Conservation (phyloP, 495 filamentous ascomycete genomes). For the Talaromyces nanjingensis region DNA sequence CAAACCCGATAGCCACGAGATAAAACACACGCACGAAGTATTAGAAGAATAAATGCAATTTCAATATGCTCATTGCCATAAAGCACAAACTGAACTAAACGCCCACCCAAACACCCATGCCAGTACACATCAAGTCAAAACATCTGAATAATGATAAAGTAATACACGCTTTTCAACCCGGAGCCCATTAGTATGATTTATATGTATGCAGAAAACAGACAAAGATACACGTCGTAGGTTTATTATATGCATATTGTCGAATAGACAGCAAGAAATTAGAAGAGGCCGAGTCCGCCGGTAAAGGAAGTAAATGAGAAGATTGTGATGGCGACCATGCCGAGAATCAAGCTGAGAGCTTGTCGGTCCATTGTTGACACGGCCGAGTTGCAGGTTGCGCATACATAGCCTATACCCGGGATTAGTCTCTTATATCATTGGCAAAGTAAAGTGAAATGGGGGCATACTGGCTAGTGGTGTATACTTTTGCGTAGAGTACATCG, state of each 20-base stretch:
- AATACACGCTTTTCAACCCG: conserved; percentile 1
- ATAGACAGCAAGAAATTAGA: conserved; percentile 12
- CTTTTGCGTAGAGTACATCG: conserved; percentile 67
- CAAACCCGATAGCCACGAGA: no score
- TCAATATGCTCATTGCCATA: background rate
- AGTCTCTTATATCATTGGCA: background rate
- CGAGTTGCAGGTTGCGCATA: conserved; percentile 65
- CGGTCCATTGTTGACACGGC: conserved; percentile 58
- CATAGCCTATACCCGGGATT: conserved; percentile 34
- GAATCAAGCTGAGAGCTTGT: conserved; percentile 61
- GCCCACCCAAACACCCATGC: background rate
- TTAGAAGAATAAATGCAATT: background rate
- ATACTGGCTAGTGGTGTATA: conserved; percentile 57
- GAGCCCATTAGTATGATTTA: background rate
- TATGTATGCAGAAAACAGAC: background rate
- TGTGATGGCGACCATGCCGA: conserved; percentile 71
- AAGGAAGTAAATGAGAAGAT: conserved; percentile 87
- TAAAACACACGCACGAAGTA: no score
- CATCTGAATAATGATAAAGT: background rate
- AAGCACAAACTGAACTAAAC: background rate
- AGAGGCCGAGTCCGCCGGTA: conserved; percentile 60
- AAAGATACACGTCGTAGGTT: background rate
- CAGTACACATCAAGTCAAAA: background rate
- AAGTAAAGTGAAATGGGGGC: conserved; percentile 20
- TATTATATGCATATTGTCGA: conserved; percentile 2